Percentiles rank a stretch among this genome's conserved stretches.
Evolutionary conservation across 208 protist genomes (phyloP).

Genomic region (Blechomonas ayalai): DNA sequence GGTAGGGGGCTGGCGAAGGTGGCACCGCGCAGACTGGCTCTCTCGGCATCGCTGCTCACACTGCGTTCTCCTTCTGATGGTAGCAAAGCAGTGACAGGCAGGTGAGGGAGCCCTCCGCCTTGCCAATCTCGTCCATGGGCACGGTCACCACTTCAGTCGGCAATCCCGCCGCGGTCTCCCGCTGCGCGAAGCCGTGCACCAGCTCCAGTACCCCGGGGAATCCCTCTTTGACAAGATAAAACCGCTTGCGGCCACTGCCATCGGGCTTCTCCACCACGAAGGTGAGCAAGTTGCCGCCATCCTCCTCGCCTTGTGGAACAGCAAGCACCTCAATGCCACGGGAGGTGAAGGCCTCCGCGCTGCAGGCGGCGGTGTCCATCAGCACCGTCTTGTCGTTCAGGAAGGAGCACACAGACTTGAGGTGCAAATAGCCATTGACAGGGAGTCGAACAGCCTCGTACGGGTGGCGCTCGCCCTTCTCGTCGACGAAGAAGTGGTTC

Average conservation of each 20-base stretch:
- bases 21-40: not conserved
- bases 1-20: too few species aligned
- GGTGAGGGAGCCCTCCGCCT: slow-evolving; percentile 12
- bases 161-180: slow-evolving; percentile 1
- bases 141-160: slow-evolving; percentile 2
- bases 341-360: not conserved
- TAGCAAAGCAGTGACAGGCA: slow-evolving; percentile 11
- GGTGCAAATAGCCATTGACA: slow-evolving; percentile 9
- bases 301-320: slow-evolving; percentile 3
- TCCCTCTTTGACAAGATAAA: slow-evolving; percentile 1
- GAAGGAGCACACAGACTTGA: slow-evolving; percentile 5
- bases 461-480: slow-evolving; percentile 3
- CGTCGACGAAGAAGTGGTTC: slow-evolving; percentile 3
- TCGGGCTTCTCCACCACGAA: slow-evolving; percentile 4
- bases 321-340: slow-evolving; percentile 6
- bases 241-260: slow-evolving; percentile 2
- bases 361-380: slow-evolving; percentile 5
- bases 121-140: slow-evolving; percentile 8
- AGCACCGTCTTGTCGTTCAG: slow-evolving; percentile 1
- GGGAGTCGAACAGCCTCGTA: slow-evolving; percentile 7
- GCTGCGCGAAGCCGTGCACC: not conserved
- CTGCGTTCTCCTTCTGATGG: not conserved
- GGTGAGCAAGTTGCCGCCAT: slow-evolving; percentile 5
- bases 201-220: not conserved
- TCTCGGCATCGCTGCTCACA: not conserved